Base-by-base conservation (phyloP, 176 grass and related monocot species). In the Oryza brachyantha region DNA sequence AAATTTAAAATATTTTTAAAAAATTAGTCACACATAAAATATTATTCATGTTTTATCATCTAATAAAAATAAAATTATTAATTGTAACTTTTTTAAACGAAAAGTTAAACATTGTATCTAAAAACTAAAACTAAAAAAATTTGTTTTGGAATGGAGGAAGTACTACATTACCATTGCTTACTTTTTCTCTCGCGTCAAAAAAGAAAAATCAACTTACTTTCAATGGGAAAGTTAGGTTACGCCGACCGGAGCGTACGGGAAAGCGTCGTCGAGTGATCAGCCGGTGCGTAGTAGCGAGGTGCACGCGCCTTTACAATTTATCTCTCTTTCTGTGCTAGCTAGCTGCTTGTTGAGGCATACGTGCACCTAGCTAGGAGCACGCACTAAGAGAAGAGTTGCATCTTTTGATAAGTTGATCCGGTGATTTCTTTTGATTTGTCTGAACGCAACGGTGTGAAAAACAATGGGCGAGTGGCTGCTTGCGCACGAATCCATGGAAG, bases 141-240 rank as follows among this genome's bases (percentile, higher is more conserved):
- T n/a, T n/a, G n/a, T n/a, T n/a, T n/a, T n/a, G n/a, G n/a, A n/a
- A n/a, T n/a, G n/a, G n/a, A n/a, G n/a, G n/a, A n/a, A n/a, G n/a
- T 32, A 32, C 3, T 32, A 36, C 2, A 43, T 43, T 43, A 14
- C 5, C 13, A 50, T 50, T 50, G 7, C 16, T 19, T 50, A 50
- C 45, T 50, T 52, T 52, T 50, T 50, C 16, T 36, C 31, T 36
- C 17, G 13, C 14, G 17, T 52, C n/a, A n/a, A n/a, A n/a, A n/a
- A n/a, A 17, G 21, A 21, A 52, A 21, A 52, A 7, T 52, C 48
- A 52, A 52, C 48, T 52, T 52, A 52, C 52, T 57, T 28, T 27
- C 34, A 16, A 66, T 71, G 82, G 72, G 26, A 58, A 85, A 81
- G 82, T 85, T 85, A 85, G 87, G 87, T 84, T 69, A 43, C 4